These are phyloP conservation scores for Kodamaea restingae DNA, from an alignment of 805 yeast genomes.

Conservation along the genomic window DNA sequence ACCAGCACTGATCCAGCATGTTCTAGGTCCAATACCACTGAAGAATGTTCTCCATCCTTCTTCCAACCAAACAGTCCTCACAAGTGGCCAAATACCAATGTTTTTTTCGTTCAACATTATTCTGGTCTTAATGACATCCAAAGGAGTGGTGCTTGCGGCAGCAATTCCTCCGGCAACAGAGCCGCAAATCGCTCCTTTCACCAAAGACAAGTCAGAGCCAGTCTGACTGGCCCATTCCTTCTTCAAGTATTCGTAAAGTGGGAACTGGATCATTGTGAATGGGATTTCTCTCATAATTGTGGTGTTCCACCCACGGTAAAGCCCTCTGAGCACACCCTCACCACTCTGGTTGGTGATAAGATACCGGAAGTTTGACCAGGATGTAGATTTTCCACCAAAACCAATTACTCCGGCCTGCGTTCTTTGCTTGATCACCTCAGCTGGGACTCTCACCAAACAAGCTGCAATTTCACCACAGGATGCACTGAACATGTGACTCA, in stretches of 20 bases:
- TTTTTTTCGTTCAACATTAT: constrained; percentile 67
- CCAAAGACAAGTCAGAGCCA: constrained; percentile 46
- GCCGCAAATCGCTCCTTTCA: constrained; percentile 82
- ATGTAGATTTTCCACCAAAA: constrained; percentile 43
- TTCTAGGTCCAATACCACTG: constrained; percentile 90
- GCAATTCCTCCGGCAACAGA: constrained; percentile 80
- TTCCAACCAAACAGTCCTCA: constrained; percentile 51
- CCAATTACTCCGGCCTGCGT: constrained; percentile 58
- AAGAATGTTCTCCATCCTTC: constrained; percentile 75
- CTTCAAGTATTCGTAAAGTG: constrained; percentile 83
- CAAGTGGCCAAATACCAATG: constrained; percentile 44
- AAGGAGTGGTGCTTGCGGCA: constrained; percentile 76
- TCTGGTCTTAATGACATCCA: constrained; percentile 77
- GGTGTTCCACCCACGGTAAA: constrained; percentile 90
- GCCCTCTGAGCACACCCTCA: constrained; percentile 72
- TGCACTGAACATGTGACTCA: constrained; percentile 81
- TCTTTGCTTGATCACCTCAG: constrained; percentile 92
- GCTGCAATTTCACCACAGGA: constrained; percentile 91
- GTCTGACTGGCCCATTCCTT: constrained; percentile 44
- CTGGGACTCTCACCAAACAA: constrained; percentile 91
- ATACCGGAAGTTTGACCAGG: constrained; percentile 62
- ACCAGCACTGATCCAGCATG: constrained; percentile 97
- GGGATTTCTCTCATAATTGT: constrained; percentile 96
- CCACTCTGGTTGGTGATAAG: constrained; percentile 63
- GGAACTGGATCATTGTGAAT: constrained; percentile 93